A percentile compares a stretch with the other conserved stretches of the same genome.
These are phyloP conservation scores for Saposhnikovia divaricata DNA, from an alignment of 129 eudicot genomes.

Conservation along the genomic window DNA sequence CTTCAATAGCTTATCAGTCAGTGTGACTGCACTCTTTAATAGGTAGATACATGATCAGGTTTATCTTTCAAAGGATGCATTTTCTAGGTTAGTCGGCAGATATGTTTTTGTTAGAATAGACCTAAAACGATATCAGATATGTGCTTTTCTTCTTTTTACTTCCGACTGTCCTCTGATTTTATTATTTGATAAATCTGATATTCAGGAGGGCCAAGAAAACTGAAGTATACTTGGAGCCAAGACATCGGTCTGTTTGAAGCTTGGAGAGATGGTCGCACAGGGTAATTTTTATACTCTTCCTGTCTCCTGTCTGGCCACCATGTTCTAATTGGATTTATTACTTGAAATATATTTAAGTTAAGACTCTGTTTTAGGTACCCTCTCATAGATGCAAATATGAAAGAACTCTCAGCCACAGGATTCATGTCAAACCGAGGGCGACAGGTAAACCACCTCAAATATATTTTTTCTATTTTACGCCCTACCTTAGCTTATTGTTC, in stretches of 20 bases:
- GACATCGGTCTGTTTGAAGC: constrained; percentile 44
- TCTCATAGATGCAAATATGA: constrained; percentile 65
- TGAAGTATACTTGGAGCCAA: constrained; percentile 43
- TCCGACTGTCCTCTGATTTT: neutral
- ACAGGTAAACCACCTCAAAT: constrained; percentile 31
- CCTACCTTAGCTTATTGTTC: neutral
- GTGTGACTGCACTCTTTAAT: neutral
- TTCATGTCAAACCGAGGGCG: constrained; percentile 77
- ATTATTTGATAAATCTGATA: neutral
- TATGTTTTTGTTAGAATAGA: neutral
- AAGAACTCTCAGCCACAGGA: constrained; percentile 56
- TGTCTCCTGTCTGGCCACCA: neutral
- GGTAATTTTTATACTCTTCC: constrained; percentile 21
- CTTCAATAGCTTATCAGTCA: neutral
- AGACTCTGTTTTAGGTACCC: constrained; percentile 43
- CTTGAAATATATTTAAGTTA: neutral
- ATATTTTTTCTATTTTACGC: neutral
- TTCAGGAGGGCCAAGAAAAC: constrained; percentile 56
- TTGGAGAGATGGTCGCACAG: constrained; percentile 58
- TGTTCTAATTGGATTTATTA: neutral
- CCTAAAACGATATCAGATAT: neutral
- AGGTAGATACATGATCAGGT: neutral
- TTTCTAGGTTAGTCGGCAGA: neutral
- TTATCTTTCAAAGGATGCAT: neutral
- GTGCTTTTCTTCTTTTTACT: neutral